phyloP scores from a whole-genome alignment of 2,329 filamentous ascomycete genomes.

The Verticillium zaregamsianum region DNA sequence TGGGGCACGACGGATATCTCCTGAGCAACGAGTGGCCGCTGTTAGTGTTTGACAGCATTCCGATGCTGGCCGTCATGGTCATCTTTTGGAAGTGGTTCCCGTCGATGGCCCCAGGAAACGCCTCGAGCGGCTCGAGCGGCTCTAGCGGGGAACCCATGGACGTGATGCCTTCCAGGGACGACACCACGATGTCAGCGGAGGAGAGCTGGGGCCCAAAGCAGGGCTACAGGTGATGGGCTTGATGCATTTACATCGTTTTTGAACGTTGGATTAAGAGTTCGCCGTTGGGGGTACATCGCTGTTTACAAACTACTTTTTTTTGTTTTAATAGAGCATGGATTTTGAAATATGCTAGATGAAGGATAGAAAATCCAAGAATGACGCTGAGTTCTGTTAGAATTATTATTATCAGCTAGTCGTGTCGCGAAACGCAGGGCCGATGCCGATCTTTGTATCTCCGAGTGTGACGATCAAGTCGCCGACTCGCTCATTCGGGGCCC shows the following conservation, averaged over 20 bases:
- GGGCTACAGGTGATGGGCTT: not conserved
- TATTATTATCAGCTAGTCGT: too few species aligned
- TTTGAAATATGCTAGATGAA: too few species aligned
- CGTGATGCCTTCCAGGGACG: not conserved
- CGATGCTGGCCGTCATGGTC: conserved; percentile 29
- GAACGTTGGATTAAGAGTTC: too few species aligned
- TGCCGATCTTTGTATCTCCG: too few species aligned
- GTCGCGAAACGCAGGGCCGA: too few species aligned
- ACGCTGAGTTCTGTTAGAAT: too few species aligned
- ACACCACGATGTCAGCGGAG: not conserved
- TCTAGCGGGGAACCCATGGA: not conserved
- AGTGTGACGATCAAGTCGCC: not conserved
- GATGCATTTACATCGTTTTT: too few species aligned
- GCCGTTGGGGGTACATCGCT: too few species aligned
- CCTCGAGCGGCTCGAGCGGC: not conserved
- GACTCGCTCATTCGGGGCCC: not conserved
- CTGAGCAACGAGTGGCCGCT: conserved; percentile 34
- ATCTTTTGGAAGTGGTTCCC: conserved; percentile 16
- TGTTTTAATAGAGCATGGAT: too few species aligned
- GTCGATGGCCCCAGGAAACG: conserved; percentile 6
- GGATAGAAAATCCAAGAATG: too few species aligned
- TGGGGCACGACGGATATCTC: conserved; percentile 34
- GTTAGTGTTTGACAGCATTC: conserved; percentile 38
- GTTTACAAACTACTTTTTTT: too few species aligned
- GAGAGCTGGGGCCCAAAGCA: not conserved